These are phyloP conservation scores for Cephaloascus albidus DNA, from an alignment of 805 yeast genomes.

Conservation along the genomic window DNA sequence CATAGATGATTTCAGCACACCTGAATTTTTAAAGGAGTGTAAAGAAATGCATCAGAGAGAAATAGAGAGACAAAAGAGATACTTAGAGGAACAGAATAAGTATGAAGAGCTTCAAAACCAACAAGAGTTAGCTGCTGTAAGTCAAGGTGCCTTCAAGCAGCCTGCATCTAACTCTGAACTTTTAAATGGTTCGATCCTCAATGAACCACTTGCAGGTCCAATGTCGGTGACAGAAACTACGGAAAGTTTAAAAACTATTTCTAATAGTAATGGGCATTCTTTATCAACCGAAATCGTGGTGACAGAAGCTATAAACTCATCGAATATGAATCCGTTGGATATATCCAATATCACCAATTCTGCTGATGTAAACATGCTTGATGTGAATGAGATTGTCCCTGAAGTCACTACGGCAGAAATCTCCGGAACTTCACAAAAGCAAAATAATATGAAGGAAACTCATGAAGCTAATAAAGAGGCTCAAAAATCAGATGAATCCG, in stretches of 20 bases:
- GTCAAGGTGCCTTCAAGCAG: neutral
- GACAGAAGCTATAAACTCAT: constrained; percentile 1
- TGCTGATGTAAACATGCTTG: neutral
- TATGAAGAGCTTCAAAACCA: constrained; percentile 11
- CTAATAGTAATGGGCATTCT: neutral
- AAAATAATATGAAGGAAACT: constrained; percentile 7
- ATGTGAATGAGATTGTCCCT: constrained; percentile 2
- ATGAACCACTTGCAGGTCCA: too few relatives aligned
- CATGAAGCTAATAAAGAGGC: too few relatives aligned
- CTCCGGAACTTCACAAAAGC: constrained; percentile 1
- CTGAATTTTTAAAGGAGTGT: constrained; percentile 71
- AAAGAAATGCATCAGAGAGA: constrained; percentile 65
- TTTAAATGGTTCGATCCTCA: neutral
- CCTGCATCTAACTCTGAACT: neutral
- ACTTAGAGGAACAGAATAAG: constrained; percentile 23
- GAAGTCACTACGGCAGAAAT: constrained; percentile 3
- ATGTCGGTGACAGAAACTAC: neutral
- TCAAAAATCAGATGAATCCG: too few relatives aligned
- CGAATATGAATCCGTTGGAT: neutral
- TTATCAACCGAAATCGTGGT: neutral
- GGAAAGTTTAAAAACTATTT: neutral
- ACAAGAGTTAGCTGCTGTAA: constrained; percentile 6
- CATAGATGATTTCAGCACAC: constrained; percentile 74
- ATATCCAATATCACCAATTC: neutral
- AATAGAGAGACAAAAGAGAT: constrained; percentile 36